Conservation (phyloP, 441 rosid species). For the Pelargonium australe region DNA sequence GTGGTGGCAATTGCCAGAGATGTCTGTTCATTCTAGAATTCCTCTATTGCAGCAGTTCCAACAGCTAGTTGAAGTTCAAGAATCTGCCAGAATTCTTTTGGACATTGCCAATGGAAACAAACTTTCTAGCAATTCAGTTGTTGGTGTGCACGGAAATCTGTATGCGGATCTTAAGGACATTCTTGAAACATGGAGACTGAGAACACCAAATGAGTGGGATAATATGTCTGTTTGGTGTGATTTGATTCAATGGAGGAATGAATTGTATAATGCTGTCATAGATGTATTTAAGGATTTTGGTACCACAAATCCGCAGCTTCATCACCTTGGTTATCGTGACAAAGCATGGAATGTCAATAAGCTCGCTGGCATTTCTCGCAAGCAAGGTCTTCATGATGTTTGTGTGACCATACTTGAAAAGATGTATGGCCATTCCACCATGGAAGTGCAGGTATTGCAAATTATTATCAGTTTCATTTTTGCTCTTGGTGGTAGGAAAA, state of each 20-base stretch:
- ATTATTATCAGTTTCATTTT: not conserved
- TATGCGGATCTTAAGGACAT: conserved; percentile 97
- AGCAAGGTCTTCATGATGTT: conserved; percentile 93
- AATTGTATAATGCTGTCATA: conserved; percentile 82
- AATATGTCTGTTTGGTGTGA: conserved; percentile 94
- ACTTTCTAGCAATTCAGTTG: conserved; percentile 51
- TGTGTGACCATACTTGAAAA: conserved; percentile 86
- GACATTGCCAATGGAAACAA: conserved; percentile 90
- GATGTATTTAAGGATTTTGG: conserved; percentile 87
- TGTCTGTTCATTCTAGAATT: conserved; percentile 87
- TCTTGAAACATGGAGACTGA: conserved; percentile 93
- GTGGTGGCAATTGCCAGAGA: conserved; percentile 99
- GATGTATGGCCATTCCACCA: conserved; percentile 95
- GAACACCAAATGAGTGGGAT: conserved; percentile 99
- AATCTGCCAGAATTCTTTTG: conserved; percentile 74
- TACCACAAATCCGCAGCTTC: conserved; percentile 70
- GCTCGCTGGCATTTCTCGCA: conserved; percentile 93
- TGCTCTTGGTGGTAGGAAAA: not conserved
- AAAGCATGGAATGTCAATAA: conserved; percentile 99
- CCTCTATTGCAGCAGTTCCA: conserved; percentile 97
- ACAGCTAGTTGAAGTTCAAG: conserved; percentile 96
- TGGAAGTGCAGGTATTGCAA: conserved; percentile 92
- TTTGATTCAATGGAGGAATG: conserved; percentile 97
- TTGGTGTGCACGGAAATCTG: conserved; percentile 60
- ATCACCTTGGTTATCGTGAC: conserved; percentile 97